Conservation (phyloP, 2,329 filamentous ascomycete species). For the Colletotrichum shisoi region DNA sequence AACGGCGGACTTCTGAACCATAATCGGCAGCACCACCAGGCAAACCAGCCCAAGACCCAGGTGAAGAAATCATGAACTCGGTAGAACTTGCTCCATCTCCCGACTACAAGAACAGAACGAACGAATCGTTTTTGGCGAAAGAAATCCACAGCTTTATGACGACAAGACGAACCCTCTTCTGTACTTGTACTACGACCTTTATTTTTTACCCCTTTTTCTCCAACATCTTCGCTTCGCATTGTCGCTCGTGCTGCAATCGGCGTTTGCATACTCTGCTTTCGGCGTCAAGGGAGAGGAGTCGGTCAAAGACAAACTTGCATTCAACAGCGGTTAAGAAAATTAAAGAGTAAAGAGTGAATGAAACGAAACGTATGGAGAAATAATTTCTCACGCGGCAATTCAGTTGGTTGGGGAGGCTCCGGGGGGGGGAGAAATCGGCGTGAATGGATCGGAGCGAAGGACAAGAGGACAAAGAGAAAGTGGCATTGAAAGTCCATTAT, state of each 20-base stretch:
- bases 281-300: conserved; percentile 14
- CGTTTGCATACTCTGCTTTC: not conserved
- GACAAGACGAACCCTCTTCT: conserved; percentile 21
- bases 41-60: not conserved
- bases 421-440: conserved; percentile 21
- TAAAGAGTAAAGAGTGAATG: conserved; percentile 1
- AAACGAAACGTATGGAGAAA: not conserved
- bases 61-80: conserved; percentile 4
- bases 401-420: conserved; percentile 1
- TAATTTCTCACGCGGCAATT: conserved; percentile 4
- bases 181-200: conserved; percentile 30
- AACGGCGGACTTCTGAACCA: conserved; percentile 23
- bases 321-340: conserved; percentile 4
- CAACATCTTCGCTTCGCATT: not conserved
- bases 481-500: conserved; percentile 15
- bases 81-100: not conserved
- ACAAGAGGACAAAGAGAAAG: not conserved
- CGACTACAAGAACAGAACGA: conserved; percentile 3
- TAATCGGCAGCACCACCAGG: not conserved
- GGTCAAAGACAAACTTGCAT: conserved; percentile 21
- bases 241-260: not conserved
- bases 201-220: not conserved
- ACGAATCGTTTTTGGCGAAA: conserved; percentile 2
- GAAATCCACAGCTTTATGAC: conserved; percentile 16
- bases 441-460: not conserved